Conservation (phyloP, 441 rosid species). For the Hura crepitans region DNA sequence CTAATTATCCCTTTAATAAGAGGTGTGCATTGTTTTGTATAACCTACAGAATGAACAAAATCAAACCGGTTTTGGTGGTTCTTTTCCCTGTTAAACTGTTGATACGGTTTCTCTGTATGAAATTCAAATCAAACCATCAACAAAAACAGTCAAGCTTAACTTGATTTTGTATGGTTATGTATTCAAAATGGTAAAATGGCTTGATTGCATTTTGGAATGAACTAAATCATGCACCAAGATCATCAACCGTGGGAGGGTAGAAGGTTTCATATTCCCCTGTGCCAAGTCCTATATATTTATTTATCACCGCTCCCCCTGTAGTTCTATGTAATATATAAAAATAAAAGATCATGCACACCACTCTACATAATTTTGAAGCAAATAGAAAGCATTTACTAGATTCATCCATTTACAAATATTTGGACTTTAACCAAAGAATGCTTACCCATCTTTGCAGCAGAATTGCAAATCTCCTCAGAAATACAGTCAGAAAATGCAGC, state of each 20-base stretch:
- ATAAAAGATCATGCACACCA: background rate
- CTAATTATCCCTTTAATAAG: background rate
- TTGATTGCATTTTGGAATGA: background rate
- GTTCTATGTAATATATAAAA: too few relatives aligned
- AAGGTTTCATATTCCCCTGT: too few relatives aligned
- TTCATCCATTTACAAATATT: background rate
- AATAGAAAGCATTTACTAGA: background rate
- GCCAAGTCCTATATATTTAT: too few relatives aligned
- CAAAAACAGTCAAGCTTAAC: background rate
- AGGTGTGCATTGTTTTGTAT: background rate
- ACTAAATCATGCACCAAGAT: too few relatives aligned
- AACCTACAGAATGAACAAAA: background rate
- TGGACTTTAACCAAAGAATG: slow-evolving; percentile 2
- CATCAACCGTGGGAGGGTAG: too few relatives aligned
- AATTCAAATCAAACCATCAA: background rate
- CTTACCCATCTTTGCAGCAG: slow-evolving; percentile 98
- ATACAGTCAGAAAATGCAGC: slow-evolving; percentile 61
- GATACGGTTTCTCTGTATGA: too few relatives aligned
- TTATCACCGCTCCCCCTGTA: too few relatives aligned
- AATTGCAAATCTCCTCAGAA: slow-evolving; percentile 90
- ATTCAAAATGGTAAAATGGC: background rate
- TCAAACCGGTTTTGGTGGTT: background rate
- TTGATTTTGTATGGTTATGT: background rate
- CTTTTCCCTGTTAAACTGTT: too few relatives aligned
- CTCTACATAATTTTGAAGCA: background rate